Evolutionary conservation across 2,329 filamentous ascomycete genomes (phyloP), one percentile per base, ranked within the genome.

Genomic region (Phaeosphaeria sp.): DNA sequence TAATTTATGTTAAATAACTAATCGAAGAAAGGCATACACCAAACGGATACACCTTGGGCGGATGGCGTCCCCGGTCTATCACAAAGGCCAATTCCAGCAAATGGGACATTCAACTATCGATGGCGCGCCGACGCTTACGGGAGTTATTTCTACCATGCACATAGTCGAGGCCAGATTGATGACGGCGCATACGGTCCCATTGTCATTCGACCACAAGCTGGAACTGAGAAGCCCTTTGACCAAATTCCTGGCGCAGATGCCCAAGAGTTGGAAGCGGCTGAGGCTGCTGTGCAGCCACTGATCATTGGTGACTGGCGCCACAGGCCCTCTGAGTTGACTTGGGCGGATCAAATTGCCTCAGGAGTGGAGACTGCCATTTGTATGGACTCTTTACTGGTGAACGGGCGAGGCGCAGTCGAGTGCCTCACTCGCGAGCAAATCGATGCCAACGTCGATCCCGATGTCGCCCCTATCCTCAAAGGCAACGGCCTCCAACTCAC

Each of bases 111-210:
- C 63, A 76, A 78, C 0, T 86, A 89, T 66, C 77, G 75, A 30
- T 89, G 84, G 77, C 80, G 75, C n/a, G 85, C 86, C 0, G 79
- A 78, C 0, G 81, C 86, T 54, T 82, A 85, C 63, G 87, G 87
- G 2, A 82, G 81, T 43, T 87, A 85, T 72, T 88, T 84, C 79
- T 89, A 89, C 62, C 87, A 89, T 72, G 81, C 84, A 0, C 87
- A 89, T 65, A 78, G 79, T 22, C 74, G 77, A 1, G 80, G 81
- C 1, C 85, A 87, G 59, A 78, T 89, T 15, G 82, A 86, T 56
- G 87, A 89, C 63, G 87, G 87, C 0, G 73, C 87, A 11, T 85
- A 83, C 50, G 87, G 86, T 0, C 74, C 85, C 2, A 82, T 89
- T 0, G 67, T 83, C 10, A 84, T 89, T 54, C 62, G 77, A 25